Evolutionary conservation across 2,329 filamentous ascomycete species (phyloP), one percentile per base, ranked within the genome.

Genomic region (Cryphonectria radicalis): DNA sequence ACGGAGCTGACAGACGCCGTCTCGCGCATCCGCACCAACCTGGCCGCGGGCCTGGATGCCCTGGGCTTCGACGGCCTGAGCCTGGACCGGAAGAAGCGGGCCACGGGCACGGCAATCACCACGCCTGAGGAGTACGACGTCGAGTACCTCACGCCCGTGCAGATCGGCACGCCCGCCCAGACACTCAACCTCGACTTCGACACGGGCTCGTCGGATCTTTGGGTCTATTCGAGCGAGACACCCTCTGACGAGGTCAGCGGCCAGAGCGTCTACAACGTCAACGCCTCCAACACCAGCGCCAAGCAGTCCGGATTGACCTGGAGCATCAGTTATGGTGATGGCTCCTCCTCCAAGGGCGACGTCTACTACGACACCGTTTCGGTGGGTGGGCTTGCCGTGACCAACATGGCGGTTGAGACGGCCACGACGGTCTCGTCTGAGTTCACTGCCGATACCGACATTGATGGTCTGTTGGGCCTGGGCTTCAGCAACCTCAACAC

Each of bases 161-260:
- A 83, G 32, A 83, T 92, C 76, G 91, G 90, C 70, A 84, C 75
- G 1, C 80, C 80, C 35, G 76, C 80, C 10, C 86, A 87, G 74
- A 88, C 83, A 8, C 76, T 92, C 76, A 86, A 88, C 74, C 82
- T 92, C 74, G 88, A 92, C 78, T 89, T 92, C 74, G 90, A 92
- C 76, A 92, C 90, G 53, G 90, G 90, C 37, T 91, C 88, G 67
- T 85, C 89, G 59, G 90, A 92, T 80, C 77, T 81, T 28, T 81
- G 80, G 80, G 79, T 81, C 60, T 81, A 80, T 74, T 78, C 76
- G 73, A 74, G 74, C 69, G 76, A 76, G 50, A 78, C 77, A 22
- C 72, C 72, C 32, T 8, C 67, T 22, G 43, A 68, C 76, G 59
- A 67, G 66, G 42, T 82, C 42, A 77, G 77, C n/a, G 83, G 82